Conservation (phyloP, 2,329 filamentous ascomycete species). For the Apiospora kogelbergensis region DNA sequence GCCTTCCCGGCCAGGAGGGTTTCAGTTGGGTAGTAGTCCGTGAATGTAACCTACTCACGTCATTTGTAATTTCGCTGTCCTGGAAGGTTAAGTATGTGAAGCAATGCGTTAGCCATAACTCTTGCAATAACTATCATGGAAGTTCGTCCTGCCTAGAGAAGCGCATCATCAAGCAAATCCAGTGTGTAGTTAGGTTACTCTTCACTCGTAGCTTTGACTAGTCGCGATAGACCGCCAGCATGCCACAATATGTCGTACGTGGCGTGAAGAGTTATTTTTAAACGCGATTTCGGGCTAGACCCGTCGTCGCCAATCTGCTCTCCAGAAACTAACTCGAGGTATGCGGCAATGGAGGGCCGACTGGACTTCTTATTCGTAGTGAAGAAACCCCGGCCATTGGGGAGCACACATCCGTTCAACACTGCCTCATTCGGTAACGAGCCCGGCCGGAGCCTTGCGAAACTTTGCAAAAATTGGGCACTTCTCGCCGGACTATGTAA, state of each 20-base stretch:
- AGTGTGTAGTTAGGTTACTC: background rate
- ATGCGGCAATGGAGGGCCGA: background rate
- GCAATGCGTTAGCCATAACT: background rate
- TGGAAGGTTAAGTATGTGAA: background rate
- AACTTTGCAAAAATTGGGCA: background rate
- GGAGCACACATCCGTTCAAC: background rate
- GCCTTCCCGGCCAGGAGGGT: background rate
- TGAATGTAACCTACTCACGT: slow-evolving; percentile 1
- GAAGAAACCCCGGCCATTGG: background rate
- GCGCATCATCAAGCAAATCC: background rate
- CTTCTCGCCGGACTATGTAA: background rate
- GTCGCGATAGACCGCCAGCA: background rate
- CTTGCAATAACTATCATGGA: background rate
- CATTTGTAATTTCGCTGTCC: background rate
- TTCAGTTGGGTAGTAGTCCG: background rate
- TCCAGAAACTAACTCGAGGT: background rate
- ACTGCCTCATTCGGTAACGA: background rate
- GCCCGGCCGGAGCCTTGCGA: background rate
- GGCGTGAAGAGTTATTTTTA: background rate
- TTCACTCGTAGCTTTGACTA: background rate
- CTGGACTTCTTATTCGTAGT: background rate
- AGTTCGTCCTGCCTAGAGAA: background rate
- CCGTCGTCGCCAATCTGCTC: background rate
- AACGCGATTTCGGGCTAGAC: background rate
- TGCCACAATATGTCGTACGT: background rate